These are phyloP conservation scores for Atkinsonella texensis DNA, from an alignment of 2,329 filamentous ascomycete species.

Conservation along the genomic window DNA sequence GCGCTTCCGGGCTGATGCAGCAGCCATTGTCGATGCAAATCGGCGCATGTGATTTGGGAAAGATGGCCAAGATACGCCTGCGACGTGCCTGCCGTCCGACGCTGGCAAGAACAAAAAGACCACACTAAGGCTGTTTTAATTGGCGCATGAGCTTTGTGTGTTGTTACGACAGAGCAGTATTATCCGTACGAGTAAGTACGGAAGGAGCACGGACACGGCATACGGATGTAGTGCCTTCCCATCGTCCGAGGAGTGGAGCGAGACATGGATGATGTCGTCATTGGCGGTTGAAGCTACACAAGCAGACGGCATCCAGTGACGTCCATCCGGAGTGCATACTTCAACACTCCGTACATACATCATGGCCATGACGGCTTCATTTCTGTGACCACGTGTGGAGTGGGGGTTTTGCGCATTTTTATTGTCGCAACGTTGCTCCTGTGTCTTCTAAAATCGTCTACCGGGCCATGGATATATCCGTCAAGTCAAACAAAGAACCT, in stretches of 20 bases:
- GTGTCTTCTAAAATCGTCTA: neutral
- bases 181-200: no score
- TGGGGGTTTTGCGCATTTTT: neutral
- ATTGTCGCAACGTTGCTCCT: neutral
- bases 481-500: constrained; percentile 27
- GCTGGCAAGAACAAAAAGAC: no score
- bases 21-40: constrained; percentile 30
- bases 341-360: neutral
- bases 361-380: neutral
- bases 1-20: constrained; percentile 26
- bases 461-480: neutral
- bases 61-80: neutral
- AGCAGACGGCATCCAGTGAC: neutral
- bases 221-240: neutral
- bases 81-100: no score
- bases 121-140: no score
- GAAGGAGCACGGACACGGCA: no score
- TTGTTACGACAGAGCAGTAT: no score
- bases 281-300: neutral
- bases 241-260: neutral
- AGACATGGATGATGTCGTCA: neutral
- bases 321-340: neutral
- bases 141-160: no score
- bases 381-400: neutral
- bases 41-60: constrained; percentile 11